Base-by-base conservation (phyloP, 257 asterid species). In the Solanum raphanifolium region DNA sequence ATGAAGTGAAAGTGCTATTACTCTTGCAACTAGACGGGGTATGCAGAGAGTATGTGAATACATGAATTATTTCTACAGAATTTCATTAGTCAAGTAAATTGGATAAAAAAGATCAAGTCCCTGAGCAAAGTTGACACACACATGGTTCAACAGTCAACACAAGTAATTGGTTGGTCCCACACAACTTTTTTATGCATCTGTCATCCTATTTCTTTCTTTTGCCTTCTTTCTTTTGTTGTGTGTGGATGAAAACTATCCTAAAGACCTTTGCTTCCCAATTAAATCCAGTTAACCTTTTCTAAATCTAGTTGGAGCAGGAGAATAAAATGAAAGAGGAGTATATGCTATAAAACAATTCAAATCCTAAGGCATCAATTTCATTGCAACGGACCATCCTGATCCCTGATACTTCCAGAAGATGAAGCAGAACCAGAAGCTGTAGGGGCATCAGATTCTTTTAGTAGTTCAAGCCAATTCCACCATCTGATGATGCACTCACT, bases 401-500 rank as follows among this genome's bases (percentile, higher is more conserved):
- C 93, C 89, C 86, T 90, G 87, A 58, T 86, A 85, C 75, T 90
- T 85, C 90, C 87, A 36, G 88, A 55, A 90, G 95, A 90, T 62
- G 91, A 46, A 86, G 93, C 84, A 34, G 93, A 89, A 62, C 86
- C 60, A 32, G 93, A 92, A 39, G 90, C 84, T 71, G 92, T 85
- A 29, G 81, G 86, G 88, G 34, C 86, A 88, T 91, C 95, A 87
- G 86, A 89, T 88, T 89, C 95, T 81, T 89, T 91, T 90, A 89
- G 90, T 90, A 69, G 41, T 88, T 86, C 94, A 79, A 82, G 92
- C 95, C 95, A 97, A 88, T 92, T 95, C 96, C 98, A 95, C 98
- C 98, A 97, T 90, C 95, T 91, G 87, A 93, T 90, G 85, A 97
- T 95, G 91, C 99, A 95, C 71, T 93, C 96, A 87, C 99, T 95